These are phyloP conservation scores for Leccinum solheimii DNA, from an alignment of 1,284 basidiomycete genomes.

Conservation along the genomic window DNA sequence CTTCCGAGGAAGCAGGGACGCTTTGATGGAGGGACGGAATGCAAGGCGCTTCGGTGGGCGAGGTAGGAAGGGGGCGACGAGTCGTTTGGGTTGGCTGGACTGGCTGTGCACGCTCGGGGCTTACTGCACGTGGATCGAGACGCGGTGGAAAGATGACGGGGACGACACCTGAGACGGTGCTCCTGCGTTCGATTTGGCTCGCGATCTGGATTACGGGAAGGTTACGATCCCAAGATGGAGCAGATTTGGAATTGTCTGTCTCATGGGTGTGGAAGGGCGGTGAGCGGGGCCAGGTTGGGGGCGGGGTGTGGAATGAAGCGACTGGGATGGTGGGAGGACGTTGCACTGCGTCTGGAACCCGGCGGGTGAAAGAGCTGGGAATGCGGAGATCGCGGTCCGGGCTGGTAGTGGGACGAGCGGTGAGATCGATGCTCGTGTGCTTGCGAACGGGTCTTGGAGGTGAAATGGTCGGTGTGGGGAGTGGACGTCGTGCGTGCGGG, in stretches of 20 bases:
- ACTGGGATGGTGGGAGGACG: neutral
- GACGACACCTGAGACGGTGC: constrained; percentile 29
- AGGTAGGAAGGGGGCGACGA: constrained; percentile 33
- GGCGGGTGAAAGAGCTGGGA: constrained; percentile 29
- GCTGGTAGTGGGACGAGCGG: constrained; percentile 11
- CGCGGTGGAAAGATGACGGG: constrained; percentile 2
- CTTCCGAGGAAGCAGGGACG: constrained; percentile 10
- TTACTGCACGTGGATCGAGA: constrained; percentile 8
- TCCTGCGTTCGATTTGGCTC: constrained; percentile 27
- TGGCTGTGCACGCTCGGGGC: constrained; percentile 17
- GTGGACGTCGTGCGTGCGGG: constrained; percentile 24
- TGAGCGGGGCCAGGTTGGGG: constrained; percentile 18
- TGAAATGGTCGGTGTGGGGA: constrained; percentile 25
- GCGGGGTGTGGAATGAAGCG: constrained; percentile 7
- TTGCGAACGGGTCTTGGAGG: constrained; percentile 13
- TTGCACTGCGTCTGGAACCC: constrained; percentile 10
- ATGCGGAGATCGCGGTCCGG: constrained; percentile 26
- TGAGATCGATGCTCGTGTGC: constrained; percentile 28
- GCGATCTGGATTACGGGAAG: constrained; percentile 3
- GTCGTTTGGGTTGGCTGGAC: constrained; percentile 12
- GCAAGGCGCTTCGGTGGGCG: constrained; percentile 18
- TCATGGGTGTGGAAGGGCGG: constrained; percentile 6
- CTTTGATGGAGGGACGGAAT: constrained; percentile 17
- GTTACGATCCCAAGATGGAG: constrained; percentile 23
- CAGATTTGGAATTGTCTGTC: constrained; percentile 7